Evolutionary conservation across 495 filamentous ascomycete species (phyloP).

Genomic region (Penicillium odoratum): DNA sequence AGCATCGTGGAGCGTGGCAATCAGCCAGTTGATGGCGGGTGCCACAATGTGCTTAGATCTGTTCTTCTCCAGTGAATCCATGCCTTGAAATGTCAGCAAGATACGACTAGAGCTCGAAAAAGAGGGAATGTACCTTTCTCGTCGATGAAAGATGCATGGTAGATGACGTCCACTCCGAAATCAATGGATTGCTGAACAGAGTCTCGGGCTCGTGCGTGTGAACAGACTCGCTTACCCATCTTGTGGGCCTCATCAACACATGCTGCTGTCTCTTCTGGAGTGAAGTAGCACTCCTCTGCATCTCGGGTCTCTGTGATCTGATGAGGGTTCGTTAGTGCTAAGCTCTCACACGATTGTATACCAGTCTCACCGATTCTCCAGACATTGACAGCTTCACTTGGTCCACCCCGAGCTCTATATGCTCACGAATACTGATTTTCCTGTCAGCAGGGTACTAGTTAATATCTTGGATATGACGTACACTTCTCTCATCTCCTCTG

Average conservation of each 20-base stretch:
- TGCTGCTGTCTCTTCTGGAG: constrained; percentile 48
- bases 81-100: constrained; percentile 15
- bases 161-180: constrained; percentile 54
- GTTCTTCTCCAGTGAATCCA: constrained; percentile 49
- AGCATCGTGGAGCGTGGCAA: constrained; percentile 44
- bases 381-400: constrained; percentile 56
- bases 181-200: constrained; percentile 47
- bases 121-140: constrained; percentile 29
- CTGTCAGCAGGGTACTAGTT: background rate
- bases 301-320: constrained; percentile 37
- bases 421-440: constrained; percentile 33
- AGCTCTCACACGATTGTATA: too few species aligned
- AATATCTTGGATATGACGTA: background rate
- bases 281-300: constrained; percentile 51
- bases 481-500: constrained; percentile 46
- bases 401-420: constrained; percentile 48
- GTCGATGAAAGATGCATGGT: constrained; percentile 52
- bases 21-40: constrained; percentile 49
- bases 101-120: background rate
- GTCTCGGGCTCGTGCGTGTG: constrained; percentile 50
- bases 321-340: constrained; percentile 4
- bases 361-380: constrained; percentile 38
- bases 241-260: constrained; percentile 53
- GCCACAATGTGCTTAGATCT: constrained; percentile 48
- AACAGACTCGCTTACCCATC: constrained; percentile 44